Percentiles rank a stretch among this genome's conserved stretches.
phyloP scores from a whole-genome alignment of 2,329 filamentous ascomycete species.

The Talaromyces sp. region DNA sequence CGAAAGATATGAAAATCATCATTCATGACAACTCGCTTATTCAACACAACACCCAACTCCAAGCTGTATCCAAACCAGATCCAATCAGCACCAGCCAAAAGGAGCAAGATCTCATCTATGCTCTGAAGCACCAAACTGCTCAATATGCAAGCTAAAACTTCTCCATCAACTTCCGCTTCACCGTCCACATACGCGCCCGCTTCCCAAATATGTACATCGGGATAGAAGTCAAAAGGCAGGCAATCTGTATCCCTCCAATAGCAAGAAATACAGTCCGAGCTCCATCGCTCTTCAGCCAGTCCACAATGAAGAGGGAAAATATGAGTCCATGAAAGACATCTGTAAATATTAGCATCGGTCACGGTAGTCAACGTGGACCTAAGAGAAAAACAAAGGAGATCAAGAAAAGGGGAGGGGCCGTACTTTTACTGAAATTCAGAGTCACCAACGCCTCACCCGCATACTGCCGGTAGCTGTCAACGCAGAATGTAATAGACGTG shows the following conservation, averaged over 20 bases:
- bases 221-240: conserved; percentile 68
- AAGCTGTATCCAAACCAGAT: neutral
- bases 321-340: conserved; percentile 83
- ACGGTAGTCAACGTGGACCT: conserved; percentile 16
- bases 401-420: too few relatives aligned
- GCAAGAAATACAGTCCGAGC: conserved; percentile 74
- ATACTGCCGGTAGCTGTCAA: conserved; percentile 90
- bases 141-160: conserved; percentile 50
- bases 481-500: conserved; percentile 87
- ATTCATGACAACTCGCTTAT: neutral
- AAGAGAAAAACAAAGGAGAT: too few relatives aligned
- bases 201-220: conserved; percentile 96
- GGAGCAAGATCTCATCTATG: neutral
- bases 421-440: conserved; percentile 82
- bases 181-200: conserved; percentile 89
- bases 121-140: neutral
- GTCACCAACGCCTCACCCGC: conserved; percentile 92
- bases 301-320: conserved; percentile 81
- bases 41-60: neutral
- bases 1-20: neutral
- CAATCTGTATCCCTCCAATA: conserved; percentile 80
- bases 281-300: conserved; percentile 74
- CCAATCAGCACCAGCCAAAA: neutral
- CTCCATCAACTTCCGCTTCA: conserved; percentile 81
- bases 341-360: conserved; percentile 33